Evolutionary conservation across 805 yeast genomes (phyloP).

Genomic region (Candida sithepensis): DNA sequence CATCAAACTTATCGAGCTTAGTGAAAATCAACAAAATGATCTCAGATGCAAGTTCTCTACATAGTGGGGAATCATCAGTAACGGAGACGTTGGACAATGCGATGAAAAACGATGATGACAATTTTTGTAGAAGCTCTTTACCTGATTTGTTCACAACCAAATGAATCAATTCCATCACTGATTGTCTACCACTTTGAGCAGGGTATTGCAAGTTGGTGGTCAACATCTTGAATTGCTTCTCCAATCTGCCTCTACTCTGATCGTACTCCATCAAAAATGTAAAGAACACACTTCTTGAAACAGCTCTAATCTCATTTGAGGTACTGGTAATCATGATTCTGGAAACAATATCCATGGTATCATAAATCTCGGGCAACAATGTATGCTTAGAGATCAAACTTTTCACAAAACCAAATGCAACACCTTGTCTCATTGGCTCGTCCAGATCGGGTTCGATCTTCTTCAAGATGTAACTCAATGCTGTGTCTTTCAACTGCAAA

Average conservation of each 20-base stretch:
- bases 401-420: conserved; percentile 80
- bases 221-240: conserved; percentile 76
- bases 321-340: conserved; percentile 89
- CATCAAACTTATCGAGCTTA: conserved; percentile 35
- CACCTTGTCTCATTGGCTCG: conserved; percentile 84
- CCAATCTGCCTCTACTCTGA: conserved; percentile 82
- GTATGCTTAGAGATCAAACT: conserved; percentile 72
- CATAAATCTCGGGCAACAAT: conserved; percentile 85
- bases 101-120: conserved; percentile 77
- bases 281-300: conserved; percentile 77
- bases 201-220: conserved; percentile 81
- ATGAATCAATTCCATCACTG: conserved; percentile 85
- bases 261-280: conserved; percentile 92
- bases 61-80: conserved; percentile 71
- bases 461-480: conserved; percentile 68
- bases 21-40: conserved; percentile 53
- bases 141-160: conserved; percentile 65
- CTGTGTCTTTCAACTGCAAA: conserved; percentile 61
- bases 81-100: conserved; percentile 74
- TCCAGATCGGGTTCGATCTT: conserved; percentile 82
- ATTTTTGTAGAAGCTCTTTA: conserved; percentile 50
- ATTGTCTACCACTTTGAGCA: conserved; percentile 79
- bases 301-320: conserved; percentile 73
- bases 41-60: conserved; percentile 79
- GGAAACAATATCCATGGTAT: conserved; percentile 75